Percentiles rank a stretch among this genome's conserved stretches.
These are phyloP conservation scores for Nakazawaea anatomiae DNA, from an alignment of 805 yeast genomes.

Conservation along the genomic window DNA sequence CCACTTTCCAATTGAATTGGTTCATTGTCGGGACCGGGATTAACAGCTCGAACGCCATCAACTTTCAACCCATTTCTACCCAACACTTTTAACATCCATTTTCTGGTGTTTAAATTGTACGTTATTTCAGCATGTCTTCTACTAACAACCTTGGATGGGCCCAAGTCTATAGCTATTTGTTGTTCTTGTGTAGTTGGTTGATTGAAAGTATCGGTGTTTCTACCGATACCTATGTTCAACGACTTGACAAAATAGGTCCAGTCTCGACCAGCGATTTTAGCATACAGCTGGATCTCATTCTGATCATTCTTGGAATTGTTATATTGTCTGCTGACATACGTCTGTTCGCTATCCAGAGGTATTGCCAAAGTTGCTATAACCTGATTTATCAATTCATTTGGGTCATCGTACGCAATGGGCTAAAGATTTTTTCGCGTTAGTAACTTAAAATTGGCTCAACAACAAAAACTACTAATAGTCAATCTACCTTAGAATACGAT, in stretches of 20 bases:
- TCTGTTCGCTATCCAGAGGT: constrained; percentile 59
- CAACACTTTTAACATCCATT: constrained; percentile 78
- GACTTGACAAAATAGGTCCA: constrained; percentile 95
- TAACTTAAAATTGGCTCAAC: background rate
- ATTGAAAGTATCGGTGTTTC: constrained; percentile 51
- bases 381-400: constrained; percentile 61
- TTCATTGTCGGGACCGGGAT: constrained; percentile 35
- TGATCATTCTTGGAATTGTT: constrained; percentile 67
- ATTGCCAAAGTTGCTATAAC: constrained; percentile 63
- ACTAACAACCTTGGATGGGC: constrained; percentile 96
- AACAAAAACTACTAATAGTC: too few relatives aligned
- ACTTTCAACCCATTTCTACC: constrained; percentile 95
- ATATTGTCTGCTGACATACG: constrained; percentile 66
- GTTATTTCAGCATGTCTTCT: constrained; percentile 83
- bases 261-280: constrained; percentile 84
- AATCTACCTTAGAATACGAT: too few relatives aligned
- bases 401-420: constrained; percentile 39
- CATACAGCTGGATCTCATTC: constrained; percentile 94
- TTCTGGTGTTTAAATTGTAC: constrained; percentile 66
- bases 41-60: constrained; percentile 54
- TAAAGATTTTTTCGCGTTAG: background rate
- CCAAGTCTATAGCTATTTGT: constrained; percentile 76
- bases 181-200: constrained; percentile 14
- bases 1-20: constrained; percentile 71
- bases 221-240: constrained; percentile 73